These are phyloP conservation scores for Trichosporon asahii DNA, from an alignment of 1,284 basidiomycete species.

Conservation along the genomic window DNA sequence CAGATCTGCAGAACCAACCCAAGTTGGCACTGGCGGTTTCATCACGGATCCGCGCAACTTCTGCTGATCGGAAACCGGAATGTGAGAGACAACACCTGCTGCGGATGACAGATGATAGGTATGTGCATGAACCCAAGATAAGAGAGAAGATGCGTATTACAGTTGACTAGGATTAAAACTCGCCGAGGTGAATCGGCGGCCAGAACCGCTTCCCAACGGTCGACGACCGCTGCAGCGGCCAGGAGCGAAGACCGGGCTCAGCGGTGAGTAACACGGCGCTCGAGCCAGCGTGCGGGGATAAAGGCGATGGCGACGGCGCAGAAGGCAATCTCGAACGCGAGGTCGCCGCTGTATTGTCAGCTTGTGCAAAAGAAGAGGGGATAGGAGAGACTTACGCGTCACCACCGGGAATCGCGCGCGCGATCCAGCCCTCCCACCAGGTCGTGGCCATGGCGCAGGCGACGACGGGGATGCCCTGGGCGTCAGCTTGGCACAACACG, in stretches of 20 bases:
- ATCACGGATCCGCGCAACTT: not conserved
- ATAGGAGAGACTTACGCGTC: conserved; percentile 31
- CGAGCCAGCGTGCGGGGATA: conserved; percentile 40
- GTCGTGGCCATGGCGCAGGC: conserved; percentile 47
- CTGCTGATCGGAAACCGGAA: not conserved
- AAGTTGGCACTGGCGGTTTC: not conserved
- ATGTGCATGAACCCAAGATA: not conserved
- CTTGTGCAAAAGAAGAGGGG: too few species aligned
- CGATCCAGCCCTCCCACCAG: conserved; percentile 53
- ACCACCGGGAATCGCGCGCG: conserved; percentile 42
- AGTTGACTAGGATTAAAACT: not conserved
- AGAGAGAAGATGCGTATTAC: not conserved
- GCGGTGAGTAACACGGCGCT: conserved; percentile 43
- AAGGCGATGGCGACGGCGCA: conserved; percentile 32
- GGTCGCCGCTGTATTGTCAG: conserved; percentile 33
- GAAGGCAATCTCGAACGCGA: conserved; percentile 37
- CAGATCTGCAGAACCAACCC: not conserved
- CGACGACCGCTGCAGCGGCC: too few species aligned
- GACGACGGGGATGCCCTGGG: conserved; percentile 44
- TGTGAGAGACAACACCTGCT: not conserved
- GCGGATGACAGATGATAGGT: not conserved
- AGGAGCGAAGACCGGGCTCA: too few species aligned
- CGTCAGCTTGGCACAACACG: not conserved
- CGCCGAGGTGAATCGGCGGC: too few species aligned
- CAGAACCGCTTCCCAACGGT: too few species aligned